A percentile compares a stretch with the other conserved stretches of the same genome.
Conservation (phyloP, 2,329 filamentous ascomycete species). For the Phaeomoniella chlamydospora region DNA sequence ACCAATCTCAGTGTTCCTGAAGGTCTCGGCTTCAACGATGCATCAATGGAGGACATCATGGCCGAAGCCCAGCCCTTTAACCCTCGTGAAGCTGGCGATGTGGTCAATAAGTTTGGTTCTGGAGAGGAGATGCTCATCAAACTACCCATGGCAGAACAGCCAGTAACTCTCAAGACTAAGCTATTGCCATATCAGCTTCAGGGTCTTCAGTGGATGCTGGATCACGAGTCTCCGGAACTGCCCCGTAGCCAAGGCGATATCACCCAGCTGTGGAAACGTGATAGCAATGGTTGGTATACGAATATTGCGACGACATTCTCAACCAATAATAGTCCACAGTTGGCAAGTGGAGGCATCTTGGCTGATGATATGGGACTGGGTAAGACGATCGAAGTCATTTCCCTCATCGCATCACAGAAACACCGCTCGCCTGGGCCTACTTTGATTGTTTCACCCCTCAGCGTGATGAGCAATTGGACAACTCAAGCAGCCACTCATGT, state of each 20-base stretch:
- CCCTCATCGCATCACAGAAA: constrained; percentile 51
- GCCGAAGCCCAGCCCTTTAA: constrained; percentile 53
- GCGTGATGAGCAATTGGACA: constrained; percentile 84
- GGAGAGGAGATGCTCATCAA: constrained; percentile 55
- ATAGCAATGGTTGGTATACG: constrained; percentile 32
- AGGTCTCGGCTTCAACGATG: constrained; percentile 10
- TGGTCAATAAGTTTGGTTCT: constrained; percentile 55
- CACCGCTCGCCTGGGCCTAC: constrained; percentile 29
- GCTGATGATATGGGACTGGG: constrained; percentile 90
- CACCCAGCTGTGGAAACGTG: constrained; percentile 64
- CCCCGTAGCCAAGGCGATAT: constrained; percentile 43
- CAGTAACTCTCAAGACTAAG: constrained; percentile 46
- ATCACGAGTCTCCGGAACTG: constrained; percentile 56
- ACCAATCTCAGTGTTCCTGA: constrained; percentile 20
- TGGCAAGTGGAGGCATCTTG: constrained; percentile 70
- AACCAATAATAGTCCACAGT: constrained; percentile 38
- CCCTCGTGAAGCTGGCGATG: constrained; percentile 47
- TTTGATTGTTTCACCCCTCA: constrained; percentile 67
- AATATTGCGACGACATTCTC: constrained; percentile 62
- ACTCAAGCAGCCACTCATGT: constrained; percentile 65
- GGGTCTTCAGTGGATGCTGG: constrained; percentile 67
- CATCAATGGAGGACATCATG: constrained; percentile 47
- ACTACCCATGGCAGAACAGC: constrained; percentile 60
- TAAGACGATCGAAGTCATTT: constrained; percentile 78
- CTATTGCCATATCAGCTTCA: constrained; percentile 68